Evolutionary conservation across 1,284 basidiomycete species (phyloP).

Genomic region (Anthracocystis walkeri): DNA sequence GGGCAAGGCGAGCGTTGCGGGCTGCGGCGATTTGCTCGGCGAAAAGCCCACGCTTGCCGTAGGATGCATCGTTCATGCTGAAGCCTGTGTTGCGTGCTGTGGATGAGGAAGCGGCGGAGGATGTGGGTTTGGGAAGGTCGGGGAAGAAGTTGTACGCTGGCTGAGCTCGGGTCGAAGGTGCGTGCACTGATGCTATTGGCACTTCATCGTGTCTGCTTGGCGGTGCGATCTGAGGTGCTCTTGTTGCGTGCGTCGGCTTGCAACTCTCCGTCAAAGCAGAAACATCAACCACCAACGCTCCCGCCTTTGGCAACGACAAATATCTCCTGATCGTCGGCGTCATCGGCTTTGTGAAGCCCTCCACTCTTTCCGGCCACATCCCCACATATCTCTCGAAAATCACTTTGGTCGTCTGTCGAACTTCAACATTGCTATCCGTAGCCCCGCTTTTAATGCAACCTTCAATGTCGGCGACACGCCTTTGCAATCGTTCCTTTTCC

Average conservation of each 20-base stretch:
- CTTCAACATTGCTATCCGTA: conserved; percentile 72
- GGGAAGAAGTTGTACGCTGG: conserved; percentile 38
- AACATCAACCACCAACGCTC: conserved; percentile 35
- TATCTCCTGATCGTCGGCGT: conserved; percentile 72
- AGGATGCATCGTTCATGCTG: conserved; percentile 37
- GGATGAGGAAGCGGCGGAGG: conserved; percentile 1
- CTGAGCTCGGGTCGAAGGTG: conserved; percentile 9
- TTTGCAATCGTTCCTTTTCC: conserved; percentile 61
- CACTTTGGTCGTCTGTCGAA: conserved; percentile 70
- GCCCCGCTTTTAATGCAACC: conserved; percentile 70
- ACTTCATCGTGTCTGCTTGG: conserved; percentile 10
- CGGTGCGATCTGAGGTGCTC: not conserved
- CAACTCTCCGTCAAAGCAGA: conserved; percentile 5
- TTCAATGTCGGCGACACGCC: conserved; percentile 70
- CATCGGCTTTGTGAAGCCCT: conserved; percentile 71
- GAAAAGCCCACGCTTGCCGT: conserved; percentile 32
- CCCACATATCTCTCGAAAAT: conserved; percentile 71
- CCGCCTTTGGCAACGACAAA: conserved; percentile 66
- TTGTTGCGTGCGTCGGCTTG: not conserved
- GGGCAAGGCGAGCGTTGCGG: conserved; percentile 29
- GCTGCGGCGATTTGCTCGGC: conserved; percentile 47
- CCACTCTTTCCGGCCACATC: conserved; percentile 71
- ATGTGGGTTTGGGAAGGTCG: conserved; percentile 16
- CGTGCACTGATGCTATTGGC: not conserved
- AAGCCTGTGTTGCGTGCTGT: conserved; percentile 1